Percentiles rank a stretch among this genome's conserved stretches.
phyloP scores from a whole-genome alignment of 257 asterid genomes.

The Solanum raphanifolium region DNA sequence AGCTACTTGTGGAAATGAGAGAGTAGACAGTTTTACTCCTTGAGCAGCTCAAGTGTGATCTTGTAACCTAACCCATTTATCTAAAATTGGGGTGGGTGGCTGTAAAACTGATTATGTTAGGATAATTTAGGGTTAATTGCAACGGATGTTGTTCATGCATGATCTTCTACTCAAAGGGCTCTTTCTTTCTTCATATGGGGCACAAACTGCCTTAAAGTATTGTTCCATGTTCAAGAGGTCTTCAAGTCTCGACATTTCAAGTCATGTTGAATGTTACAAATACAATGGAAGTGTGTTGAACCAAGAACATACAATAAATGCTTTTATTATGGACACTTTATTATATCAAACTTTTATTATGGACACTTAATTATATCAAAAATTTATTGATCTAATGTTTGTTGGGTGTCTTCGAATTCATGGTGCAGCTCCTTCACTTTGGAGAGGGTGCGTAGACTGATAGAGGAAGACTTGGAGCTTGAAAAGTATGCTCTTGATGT shows the following conservation, averaged over 20 bases:
- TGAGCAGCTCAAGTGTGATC: neutral
- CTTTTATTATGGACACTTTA: neutral
- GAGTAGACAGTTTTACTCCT: neutral
- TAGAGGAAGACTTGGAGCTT: constrained; percentile 79
- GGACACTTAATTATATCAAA: neutral
- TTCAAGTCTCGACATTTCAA: neutral
- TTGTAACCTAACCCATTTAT: neutral
- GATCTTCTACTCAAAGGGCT: neutral
- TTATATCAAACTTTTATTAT: neutral
- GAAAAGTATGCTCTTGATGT: constrained; percentile 59
- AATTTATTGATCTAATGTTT: neutral
- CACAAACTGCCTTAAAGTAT: neutral
- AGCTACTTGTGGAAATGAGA: neutral
- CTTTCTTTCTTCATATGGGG: constrained; percentile 10
- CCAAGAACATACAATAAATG: neutral
- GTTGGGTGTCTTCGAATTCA: neutral
- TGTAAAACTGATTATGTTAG: neutral
- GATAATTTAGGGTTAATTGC: neutral
- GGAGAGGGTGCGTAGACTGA: constrained; percentile 64
- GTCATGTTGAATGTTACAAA: neutral
- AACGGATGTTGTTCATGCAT: neutral
- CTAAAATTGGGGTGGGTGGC: neutral
- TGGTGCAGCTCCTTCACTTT: constrained; percentile 52
- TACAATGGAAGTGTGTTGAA: neutral
- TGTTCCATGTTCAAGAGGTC: neutral